phyloP scores from a whole-genome alignment of 2,329 filamentous ascomycete species.

The Rhynchosporium graminicola region DNA sequence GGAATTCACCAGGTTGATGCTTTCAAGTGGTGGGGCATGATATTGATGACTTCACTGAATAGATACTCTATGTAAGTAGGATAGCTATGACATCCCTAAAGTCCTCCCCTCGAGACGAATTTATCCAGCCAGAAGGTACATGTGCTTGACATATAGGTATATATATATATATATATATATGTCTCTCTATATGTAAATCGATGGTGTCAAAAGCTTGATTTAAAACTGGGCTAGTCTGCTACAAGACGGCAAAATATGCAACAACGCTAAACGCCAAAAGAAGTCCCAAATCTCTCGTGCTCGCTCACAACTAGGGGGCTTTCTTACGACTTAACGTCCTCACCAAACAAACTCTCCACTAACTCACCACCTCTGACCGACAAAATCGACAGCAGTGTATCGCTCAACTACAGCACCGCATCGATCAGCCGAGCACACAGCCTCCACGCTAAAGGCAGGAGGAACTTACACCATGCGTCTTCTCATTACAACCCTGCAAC shows the following conservation, averaged over 20 bases:
- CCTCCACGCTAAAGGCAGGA: not conserved
- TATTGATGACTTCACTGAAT: too few relatives aligned
- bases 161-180: not conserved
- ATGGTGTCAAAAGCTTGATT: not conserved
- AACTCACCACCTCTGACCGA: slow-evolving; percentile 76
- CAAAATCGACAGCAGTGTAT: slow-evolving; percentile 78
- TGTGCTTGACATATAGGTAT: too few relatives aligned
- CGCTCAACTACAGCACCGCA: slow-evolving; percentile 60
- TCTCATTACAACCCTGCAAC: slow-evolving; percentile 93
- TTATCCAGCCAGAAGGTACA: too few relatives aligned
- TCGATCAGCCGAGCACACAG: not conserved
- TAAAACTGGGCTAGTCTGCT: not conserved
- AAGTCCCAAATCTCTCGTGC: not conserved
- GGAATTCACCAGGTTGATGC: too few relatives aligned
- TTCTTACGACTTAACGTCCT: not conserved
- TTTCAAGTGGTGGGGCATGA: too few relatives aligned
- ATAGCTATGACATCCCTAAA: too few relatives aligned
- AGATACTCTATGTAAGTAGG: too few relatives aligned
- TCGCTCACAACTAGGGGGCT: not conserved
- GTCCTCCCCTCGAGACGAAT: too few relatives aligned
- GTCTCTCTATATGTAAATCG: not conserved
- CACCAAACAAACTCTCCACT: slow-evolving; percentile 70
- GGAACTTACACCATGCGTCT: slow-evolving; percentile 78
- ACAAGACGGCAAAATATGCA: not conserved
- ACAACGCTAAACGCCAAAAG: not conserved